Percentiles rank a stretch among this genome's conserved stretches.
Evolutionary conservation across 2,329 filamentous ascomycete genomes (phyloP).

Genomic region (Stylonectria norvegica): DNA sequence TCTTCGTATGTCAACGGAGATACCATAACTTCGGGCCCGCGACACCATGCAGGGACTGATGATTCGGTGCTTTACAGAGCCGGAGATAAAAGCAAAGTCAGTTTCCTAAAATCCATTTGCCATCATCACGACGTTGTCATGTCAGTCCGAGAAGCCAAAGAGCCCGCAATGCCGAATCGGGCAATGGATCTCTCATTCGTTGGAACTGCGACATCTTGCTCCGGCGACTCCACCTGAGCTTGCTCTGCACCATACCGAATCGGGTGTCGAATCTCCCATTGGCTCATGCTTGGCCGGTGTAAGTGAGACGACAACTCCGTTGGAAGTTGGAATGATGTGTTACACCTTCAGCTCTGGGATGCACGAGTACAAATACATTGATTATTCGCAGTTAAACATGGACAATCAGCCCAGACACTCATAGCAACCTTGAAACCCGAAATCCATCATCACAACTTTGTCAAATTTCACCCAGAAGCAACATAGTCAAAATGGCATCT

Average conservation of each 20-base stretch:
- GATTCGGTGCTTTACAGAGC: too few species aligned
- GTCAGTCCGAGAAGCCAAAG: too few species aligned
- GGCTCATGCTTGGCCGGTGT: neutral
- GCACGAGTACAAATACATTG: neutral
- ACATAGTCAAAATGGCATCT: slow-evolving; percentile 13
- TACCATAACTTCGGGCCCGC: too few species aligned
- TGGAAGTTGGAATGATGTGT: neutral
- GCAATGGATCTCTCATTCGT: slow-evolving; percentile 12
- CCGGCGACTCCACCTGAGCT: neutral
- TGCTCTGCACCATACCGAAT: slow-evolving; percentile 4
- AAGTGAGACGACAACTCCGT: too few species aligned
- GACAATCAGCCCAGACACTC: neutral
- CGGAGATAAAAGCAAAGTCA: too few species aligned
- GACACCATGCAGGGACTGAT: too few species aligned
- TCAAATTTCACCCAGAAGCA: neutral
- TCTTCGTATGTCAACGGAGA: too few species aligned
- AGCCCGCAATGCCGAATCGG: too few species aligned
- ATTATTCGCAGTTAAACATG: neutral
- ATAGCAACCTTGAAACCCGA: neutral
- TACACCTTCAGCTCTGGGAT: neutral
- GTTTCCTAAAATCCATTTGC: too few species aligned
- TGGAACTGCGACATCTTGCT: neutral
- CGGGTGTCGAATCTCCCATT: slow-evolving; percentile 15
- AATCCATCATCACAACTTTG: neutral
- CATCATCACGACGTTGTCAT: too few species aligned